Percentiles rank a stretch among this genome's conserved stretches.
Evolutionary conservation across 139 green algal genomes (phyloP).

Genomic region (Protoeuglena noctilucae): DNA sequence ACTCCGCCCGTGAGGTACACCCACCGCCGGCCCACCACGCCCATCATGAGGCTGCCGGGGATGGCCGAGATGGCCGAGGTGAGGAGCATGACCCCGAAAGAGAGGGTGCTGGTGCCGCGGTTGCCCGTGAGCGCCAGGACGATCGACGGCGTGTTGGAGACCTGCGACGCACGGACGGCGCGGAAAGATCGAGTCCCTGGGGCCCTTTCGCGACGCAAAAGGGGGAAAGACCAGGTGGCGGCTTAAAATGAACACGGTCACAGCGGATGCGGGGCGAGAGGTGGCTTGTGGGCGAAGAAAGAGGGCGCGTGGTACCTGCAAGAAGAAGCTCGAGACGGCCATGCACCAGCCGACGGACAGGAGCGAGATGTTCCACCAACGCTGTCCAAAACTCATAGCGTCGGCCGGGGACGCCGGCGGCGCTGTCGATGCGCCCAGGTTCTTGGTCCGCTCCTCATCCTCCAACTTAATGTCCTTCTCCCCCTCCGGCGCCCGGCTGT

Average conservation of each 20-base stretch:
- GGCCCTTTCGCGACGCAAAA: no score
- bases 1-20: not conserved
- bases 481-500: no score
- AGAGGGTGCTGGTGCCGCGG: not conserved
- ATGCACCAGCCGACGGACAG: not conserved
- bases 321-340: not conserved
- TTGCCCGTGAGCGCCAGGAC: not conserved
- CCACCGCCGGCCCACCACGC: not conserved
- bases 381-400: not conserved
- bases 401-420: no score
- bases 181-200: no score
- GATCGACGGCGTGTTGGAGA: not conserved
- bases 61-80: not conserved
- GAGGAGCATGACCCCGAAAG: not conserved
- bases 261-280: no score
- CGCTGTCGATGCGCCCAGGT: no score
- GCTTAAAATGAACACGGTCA: no score
- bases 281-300: no score
- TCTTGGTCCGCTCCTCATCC: no score
- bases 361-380: not conserved
- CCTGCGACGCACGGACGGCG: no score
- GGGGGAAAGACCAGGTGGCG: no score
- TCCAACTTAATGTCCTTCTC: no score
- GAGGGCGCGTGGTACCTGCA: not conserved
- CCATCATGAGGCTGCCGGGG: not conserved